Conservation (phyloP, 2,329 filamentous ascomycete species). For the Teratosphaeria nubilosa region DNA sequence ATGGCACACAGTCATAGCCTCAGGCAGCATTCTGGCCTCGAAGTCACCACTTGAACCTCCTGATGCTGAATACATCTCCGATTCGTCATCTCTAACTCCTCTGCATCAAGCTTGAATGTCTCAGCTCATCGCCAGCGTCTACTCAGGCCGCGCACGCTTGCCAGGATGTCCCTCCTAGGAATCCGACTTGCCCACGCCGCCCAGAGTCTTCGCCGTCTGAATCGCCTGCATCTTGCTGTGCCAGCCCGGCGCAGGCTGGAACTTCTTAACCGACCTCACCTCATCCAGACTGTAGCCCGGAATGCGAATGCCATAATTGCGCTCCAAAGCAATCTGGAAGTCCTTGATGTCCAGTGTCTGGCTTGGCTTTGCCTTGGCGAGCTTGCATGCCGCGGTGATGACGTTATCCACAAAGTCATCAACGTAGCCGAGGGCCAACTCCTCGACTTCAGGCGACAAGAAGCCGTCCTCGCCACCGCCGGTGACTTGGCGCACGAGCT, state of each 20-base stretch:
- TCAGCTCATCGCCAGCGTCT: not conserved
- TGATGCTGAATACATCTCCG: not conserved
- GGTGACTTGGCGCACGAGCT: conserved; percentile 86
- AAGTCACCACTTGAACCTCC: not conserved
- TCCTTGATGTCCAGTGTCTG: conserved; percentile 74
- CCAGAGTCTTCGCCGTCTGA: conserved; percentile 74
- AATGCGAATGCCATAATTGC: conserved; percentile 67
- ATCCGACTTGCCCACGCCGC: conserved; percentile 21
- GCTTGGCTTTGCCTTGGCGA: conserved; percentile 85
- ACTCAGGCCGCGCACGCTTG: not conserved
- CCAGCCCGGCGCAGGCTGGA: conserved; percentile 79
- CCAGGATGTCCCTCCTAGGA: conserved; percentile 3
- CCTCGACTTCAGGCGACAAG: conserved; percentile 86
- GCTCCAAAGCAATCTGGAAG: conserved; percentile 46
- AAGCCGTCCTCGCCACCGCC: conserved; percentile 55
- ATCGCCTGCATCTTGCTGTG: conserved; percentile 96
- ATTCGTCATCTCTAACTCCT: not conserved
- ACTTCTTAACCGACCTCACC: conserved; percentile 85
- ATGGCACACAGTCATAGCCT: not conserved
- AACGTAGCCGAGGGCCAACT: conserved; percentile 81
- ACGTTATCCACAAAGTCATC: conserved; percentile 94
- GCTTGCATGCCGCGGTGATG: conserved; percentile 73
- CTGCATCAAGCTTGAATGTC: not conserved
- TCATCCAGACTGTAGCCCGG: conserved; percentile 93
- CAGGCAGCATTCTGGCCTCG: not conserved